phyloP scores from a whole-genome alignment of 2,329 filamentous ascomycete genomes.

The Fusarium tupiense region DNA sequence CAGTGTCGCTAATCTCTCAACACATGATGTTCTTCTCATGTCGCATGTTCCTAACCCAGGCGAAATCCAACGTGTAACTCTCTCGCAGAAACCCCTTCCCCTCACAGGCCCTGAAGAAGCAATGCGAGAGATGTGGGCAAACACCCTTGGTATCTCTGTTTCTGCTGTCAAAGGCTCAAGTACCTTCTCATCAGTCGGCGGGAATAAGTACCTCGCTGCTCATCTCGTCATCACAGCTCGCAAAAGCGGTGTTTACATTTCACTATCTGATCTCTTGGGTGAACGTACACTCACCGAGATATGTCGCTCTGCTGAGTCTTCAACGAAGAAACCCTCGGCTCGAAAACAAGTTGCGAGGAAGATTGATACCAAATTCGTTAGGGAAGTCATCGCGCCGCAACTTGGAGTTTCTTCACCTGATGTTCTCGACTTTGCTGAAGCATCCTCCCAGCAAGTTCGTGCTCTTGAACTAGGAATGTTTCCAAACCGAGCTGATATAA shows the following conservation, averaged over 20 bases:
- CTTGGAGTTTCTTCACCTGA: slow-evolving; percentile 54
- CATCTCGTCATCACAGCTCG: slow-evolving; percentile 58
- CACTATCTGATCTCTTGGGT: slow-evolving; percentile 55
- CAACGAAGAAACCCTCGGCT: slow-evolving; percentile 1
- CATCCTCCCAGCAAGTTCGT: slow-evolving; percentile 58
- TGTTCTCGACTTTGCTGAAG: slow-evolving; percentile 60
- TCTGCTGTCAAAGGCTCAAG: slow-evolving; percentile 53
- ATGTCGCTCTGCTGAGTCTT: slow-evolving; percentile 48
- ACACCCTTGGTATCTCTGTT: slow-evolving; percentile 53
- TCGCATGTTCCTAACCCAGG: slow-evolving; percentile 50
- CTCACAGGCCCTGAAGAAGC: slow-evolving; percentile 58
- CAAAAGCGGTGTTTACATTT: slow-evolving; percentile 52
- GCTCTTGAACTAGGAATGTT: slow-evolving; percentile 60
- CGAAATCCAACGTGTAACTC: slow-evolving; percentile 47
- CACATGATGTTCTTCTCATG: slow-evolving; percentile 55
- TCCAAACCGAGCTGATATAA: slow-evolving; percentile 54
- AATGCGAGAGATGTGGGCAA: slow-evolving; percentile 60
- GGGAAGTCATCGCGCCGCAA: slow-evolving; percentile 54
- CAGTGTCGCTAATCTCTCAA: slow-evolving; percentile 54
- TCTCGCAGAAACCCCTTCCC: slow-evolving; percentile 56
- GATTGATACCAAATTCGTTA: slow-evolving; percentile 51
- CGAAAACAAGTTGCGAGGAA: background rate
- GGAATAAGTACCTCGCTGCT: slow-evolving; percentile 56
- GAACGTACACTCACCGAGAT: slow-evolving; percentile 57
- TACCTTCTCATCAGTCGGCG: slow-evolving; percentile 58